Evolutionary conservation across 2,329 filamentous ascomycete genomes (phyloP), one percentile per base, ranked within the genome.

Genomic region (Colletotrichum graminicola): DNA sequence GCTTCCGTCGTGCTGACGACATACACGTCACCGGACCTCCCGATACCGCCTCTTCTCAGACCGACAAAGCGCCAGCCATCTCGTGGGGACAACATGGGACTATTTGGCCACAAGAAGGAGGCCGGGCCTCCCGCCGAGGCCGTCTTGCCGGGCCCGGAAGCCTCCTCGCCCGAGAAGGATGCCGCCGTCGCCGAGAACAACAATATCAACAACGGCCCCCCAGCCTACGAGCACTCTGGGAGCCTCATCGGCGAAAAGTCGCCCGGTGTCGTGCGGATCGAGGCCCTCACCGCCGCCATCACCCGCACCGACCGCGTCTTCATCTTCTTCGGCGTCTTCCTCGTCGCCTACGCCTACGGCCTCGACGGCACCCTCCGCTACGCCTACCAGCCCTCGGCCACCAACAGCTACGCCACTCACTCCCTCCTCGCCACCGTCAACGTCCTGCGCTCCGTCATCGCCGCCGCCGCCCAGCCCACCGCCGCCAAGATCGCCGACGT

Each of bases 341-440:
- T 92, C 41, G 81, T 92, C 64, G 87, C 89, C 14, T 92, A 91
- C 77, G 88, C 85, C 43, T 92, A 92, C 77, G 87, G 88, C 2
- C 82, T 91, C 29, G 89, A 91, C 73, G 87, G 87, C 32, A 87
- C 83, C 1, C 82, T 91, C 54, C 84, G 89, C 18, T 86, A 84
- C 73, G 83, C 84, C 8, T 89, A 87, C 77, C 88, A 89, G 82
- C 83, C 88, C 7, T 78, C 81, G 62, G 90, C 89, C 1, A 89
- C 88, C 0, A 81, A 83, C 1, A 82, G 78, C 1, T 89, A 86
- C 73, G 75, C 76, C 3, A 71, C 80, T 7, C 89, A 92, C 77
- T 89, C 88, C 34, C 81, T 90, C 29, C 80, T 89, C 5, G 82
- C 89, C 1, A 88, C 89, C 5, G 82, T 91, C 75, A 88, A 86